These are phyloP conservation scores for Fusarium nelsonii DNA, from an alignment of 2,329 filamentous ascomycete genomes.

Conservation along the genomic window DNA sequence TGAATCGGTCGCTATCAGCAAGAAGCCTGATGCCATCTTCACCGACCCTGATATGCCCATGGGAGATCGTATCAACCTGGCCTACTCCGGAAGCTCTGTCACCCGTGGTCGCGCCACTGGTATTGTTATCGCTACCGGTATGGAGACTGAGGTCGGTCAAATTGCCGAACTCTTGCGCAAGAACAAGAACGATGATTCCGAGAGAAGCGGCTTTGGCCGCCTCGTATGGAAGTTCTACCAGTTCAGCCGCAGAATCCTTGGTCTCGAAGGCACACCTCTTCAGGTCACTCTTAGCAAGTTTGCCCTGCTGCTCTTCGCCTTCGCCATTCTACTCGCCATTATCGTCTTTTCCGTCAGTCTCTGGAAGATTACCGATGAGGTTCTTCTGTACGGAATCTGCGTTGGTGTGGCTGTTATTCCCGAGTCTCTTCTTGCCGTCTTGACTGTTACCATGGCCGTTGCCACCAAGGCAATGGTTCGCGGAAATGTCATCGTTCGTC, in stretches of 20 bases:
- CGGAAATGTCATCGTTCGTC: constrained; percentile 74
- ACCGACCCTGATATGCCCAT: constrained; percentile 68
- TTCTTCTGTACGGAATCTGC: constrained; percentile 71
- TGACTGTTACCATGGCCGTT: constrained; percentile 78
- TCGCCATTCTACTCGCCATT: constrained; percentile 72
- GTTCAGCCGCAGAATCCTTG: constrained; percentile 67
- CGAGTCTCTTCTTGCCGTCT: constrained; percentile 75
- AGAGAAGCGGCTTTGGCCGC: constrained; percentile 58
- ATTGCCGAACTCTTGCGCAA: constrained; percentile 78
- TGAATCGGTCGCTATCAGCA: constrained; percentile 77
- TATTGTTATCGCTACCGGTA: constrained; percentile 77
- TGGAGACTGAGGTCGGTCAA: constrained; percentile 80
- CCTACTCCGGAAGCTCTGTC: constrained; percentile 78
- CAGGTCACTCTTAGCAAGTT: constrained; percentile 89
- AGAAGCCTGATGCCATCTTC: constrained; percentile 70
- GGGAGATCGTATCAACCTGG: constrained; percentile 78
- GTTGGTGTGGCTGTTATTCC: constrained; percentile 74
- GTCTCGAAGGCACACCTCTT: constrained; percentile 81
- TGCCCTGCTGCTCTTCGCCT: constrained; percentile 81
- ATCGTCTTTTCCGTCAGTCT: constrained; percentile 72
- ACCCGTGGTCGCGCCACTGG: constrained; percentile 77
- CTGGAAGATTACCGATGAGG: constrained; percentile 66
- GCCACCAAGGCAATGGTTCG: constrained; percentile 74
- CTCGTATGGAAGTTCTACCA: constrained; percentile 59
- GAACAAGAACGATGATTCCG: constrained; percentile 60